Base-by-base conservation (phyloP, 2,329 filamentous ascomycete species). In the Tolypocladium cylindrosporum region DNA sequence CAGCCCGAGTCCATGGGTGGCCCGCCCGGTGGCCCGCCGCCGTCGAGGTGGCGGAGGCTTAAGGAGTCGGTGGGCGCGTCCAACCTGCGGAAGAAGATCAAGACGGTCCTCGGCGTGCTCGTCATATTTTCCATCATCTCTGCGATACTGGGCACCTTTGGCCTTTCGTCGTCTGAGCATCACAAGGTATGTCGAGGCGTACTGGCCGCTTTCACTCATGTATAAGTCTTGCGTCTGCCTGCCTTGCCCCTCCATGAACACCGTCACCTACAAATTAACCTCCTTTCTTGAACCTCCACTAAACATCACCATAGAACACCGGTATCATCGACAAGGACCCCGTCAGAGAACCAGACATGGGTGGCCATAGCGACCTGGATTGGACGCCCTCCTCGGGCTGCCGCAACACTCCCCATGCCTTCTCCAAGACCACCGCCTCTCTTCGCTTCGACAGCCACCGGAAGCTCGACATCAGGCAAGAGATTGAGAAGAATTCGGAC, bases 1-100 rank as follows among this genome's bases (percentile, higher is more conserved):
- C 70, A 70, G 6, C 78, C 77, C 8, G 71, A 81, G 72, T 80
- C 76, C 59, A 79, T 80, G 74, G 71, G 75, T 42, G 69, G 62
- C 10, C 62, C 67, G 24, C 66, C 65, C 6, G 62, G 63, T 51
- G 66, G 56, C 64, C 55, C 56, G 6, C 51, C 58, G 42, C 58
- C 61, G 2, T 65, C 69, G 2, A 60, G 68, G 62, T 71, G 68
- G 68, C 63, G 61, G 54, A 69, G 69, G n/a, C 41, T 64, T 34
- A 71, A 63, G 48, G 61, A 66, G 5, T 60, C 45, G n/a, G 42
- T 61, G 16, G 40, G 58, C 14, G 63, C 60, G 21, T 34, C 63
- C 19, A 61, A 60, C 39, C 45, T 64, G 36, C 65, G 70, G 37
- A 67, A 58, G 40, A 70, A 62, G 39, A 27, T 72, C 39, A 71